phyloP scores from a whole-genome alignment of 768 basidiomycete species.

The Suillus brevipes region DNA sequence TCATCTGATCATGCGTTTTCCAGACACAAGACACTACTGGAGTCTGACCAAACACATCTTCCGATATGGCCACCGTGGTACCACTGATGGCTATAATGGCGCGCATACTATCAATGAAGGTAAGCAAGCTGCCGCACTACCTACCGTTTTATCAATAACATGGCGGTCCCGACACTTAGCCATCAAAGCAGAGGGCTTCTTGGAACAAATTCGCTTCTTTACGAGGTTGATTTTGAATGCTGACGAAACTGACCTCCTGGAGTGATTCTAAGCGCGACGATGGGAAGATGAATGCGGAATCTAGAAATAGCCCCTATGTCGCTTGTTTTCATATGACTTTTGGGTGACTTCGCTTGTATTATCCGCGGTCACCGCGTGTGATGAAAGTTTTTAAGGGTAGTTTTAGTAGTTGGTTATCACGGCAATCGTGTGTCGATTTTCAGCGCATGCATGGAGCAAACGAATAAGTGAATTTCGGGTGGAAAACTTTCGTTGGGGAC shows the following conservation, averaged over 20 bases:
- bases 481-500: constrained; percentile 6
- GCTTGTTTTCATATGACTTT: background rate
- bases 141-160: constrained; percentile 9
- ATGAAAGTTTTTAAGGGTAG: background rate
- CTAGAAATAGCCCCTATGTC: constrained; percentile 2
- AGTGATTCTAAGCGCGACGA: constrained; percentile 9
- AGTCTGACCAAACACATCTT: constrained; percentile 46
- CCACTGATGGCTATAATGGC: constrained; percentile 37
- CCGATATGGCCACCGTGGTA: constrained; percentile 41
- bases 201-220: constrained; percentile 34
- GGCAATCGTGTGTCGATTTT: background rate
- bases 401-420: background rate
- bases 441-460: background rate
- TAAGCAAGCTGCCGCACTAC: constrained; percentile 6
- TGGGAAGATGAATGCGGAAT: background rate
- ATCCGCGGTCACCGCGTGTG: background rate
- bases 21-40: constrained; percentile 49
- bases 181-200: constrained; percentile 29
- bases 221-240: constrained; percentile 34
- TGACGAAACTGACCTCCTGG: constrained; percentile 28
- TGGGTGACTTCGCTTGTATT: background rate
- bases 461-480: background rate
- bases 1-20: constrained; percentile 20
- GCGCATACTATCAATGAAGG: constrained; percentile 32
- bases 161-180: constrained; percentile 16